Evolutionary conservation across 2,329 filamentous ascomycete genomes (phyloP), one percentile per base, ranked within the genome.

Genomic region (Hymenoscyphus scutula): DNA sequence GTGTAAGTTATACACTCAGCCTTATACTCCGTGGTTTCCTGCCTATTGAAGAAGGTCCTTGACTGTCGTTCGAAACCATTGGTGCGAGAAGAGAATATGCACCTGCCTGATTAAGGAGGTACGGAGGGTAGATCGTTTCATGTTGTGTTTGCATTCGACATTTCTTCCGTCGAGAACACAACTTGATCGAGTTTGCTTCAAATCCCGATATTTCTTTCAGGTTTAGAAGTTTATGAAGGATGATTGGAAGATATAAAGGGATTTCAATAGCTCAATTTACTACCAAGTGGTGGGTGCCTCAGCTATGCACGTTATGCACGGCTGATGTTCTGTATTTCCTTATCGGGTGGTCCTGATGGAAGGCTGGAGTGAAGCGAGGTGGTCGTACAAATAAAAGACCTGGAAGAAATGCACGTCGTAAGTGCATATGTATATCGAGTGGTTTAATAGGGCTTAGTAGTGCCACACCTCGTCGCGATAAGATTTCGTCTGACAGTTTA

Each of bases 391-490:
- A 48, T 48, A 48, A 11, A 48, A 19, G 11, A 10, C n/a, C 32
- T 34, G 32, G 32, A 13, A 13, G 32, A 23, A 23, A 48, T 48
- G 41, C 41, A 48, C 41, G 41, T 48, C 41, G 41, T 48, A 48
- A 48, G 41, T 19, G 3, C 13, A 11, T 13, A 48, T 48, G 41
- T 48, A 48, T 48, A 48, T 48, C 41, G 19, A 48, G 41, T 25
- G 41, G n/a, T 11, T 23, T 48, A 48, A 48, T 48, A 10, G 41
- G 41, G 41, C 5, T 25, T 48, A 23, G 19, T 19, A 23, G n/a
- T 48, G 41, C 41, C 41, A 48, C 41, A 48, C 41, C n/a, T 48
- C 19, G n/a, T 48, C 41, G 10, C 41, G 41, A 48, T 48, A 48
- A 48, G 41, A 5, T 23, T 48, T 23, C 41, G 15, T 48, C 41